A percentile compares a stretch with the other conserved stretches of the same genome.
Evolutionary conservation across 495 filamentous ascomycete species (phyloP).

Genomic region (Tuber brumale): DNA sequence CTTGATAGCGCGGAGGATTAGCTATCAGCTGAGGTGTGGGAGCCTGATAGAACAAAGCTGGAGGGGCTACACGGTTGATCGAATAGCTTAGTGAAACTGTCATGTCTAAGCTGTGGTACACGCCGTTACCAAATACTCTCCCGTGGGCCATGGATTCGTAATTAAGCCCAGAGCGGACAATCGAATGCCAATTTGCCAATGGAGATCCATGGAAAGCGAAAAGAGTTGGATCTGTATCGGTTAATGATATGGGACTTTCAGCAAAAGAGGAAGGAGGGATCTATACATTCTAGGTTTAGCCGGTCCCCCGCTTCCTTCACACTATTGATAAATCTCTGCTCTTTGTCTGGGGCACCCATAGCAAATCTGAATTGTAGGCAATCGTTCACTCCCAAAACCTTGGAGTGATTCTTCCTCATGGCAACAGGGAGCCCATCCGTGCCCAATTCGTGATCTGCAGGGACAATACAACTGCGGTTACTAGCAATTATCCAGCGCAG

Average conservation of each 20-base stretch:
- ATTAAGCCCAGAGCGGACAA: slow-evolving; percentile 74
- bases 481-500: slow-evolving; percentile 88
- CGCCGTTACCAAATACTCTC: slow-evolving; percentile 68
- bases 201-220: slow-evolving; percentile 82
- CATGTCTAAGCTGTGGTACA: slow-evolving; percentile 65
- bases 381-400: slow-evolving; percentile 57
- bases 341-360: slow-evolving; percentile 86
- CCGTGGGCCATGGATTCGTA: slow-evolving; percentile 59
- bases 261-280: background rate
- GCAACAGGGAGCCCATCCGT: slow-evolving; percentile 22
- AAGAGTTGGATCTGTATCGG: slow-evolving; percentile 54
- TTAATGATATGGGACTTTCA: slow-evolving; percentile 11
- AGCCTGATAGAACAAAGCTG: background rate
- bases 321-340: slow-evolving; percentile 66
- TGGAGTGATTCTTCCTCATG: slow-evolving; percentile 45
- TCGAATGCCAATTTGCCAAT: slow-evolving; percentile 80
- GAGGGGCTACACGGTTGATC: background rate
- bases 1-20: no score
- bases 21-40: background rate
- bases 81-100: slow-evolving; percentile 56
- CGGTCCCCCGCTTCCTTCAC: slow-evolving; percentile 49
- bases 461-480: slow-evolving; percentile 78
- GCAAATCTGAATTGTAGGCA: slow-evolving; percentile 81
- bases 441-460: slow-evolving; percentile 51
- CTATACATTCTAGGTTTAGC: slow-evolving; percentile 42